phyloP scores from a whole-genome alignment of 1,284 basidiomycete species.

The Paramarasmius palmivorus region DNA sequence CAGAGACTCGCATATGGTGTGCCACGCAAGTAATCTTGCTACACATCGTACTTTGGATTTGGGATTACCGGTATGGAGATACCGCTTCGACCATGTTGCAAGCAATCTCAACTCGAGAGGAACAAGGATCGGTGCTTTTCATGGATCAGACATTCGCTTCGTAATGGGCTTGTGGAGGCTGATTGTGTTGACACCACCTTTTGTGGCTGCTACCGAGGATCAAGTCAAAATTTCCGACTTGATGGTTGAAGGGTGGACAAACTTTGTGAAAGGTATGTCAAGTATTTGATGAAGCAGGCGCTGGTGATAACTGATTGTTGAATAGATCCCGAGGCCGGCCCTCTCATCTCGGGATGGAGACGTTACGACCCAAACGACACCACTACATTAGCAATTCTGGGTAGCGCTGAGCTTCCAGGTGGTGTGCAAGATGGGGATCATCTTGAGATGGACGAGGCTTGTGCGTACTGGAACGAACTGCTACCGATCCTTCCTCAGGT shows the following conservation, averaged over 20 bases:
- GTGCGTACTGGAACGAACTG: conserved; percentile 31
- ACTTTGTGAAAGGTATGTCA: conserved; percentile 45
- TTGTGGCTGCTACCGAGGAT: conserved; percentile 34
- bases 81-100: conserved; percentile 44
- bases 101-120: conserved; percentile 41
- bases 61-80: conserved; percentile 43
- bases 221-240: conserved; percentile 38
- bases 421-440: conserved; percentile 30
- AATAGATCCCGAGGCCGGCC: conserved; percentile 27
- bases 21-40: conserved; percentile 41
- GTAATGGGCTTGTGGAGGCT: conserved; percentile 39
- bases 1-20: conserved; percentile 47
- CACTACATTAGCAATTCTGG: conserved; percentile 28
- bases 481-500: conserved; percentile 22
- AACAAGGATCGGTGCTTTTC: conserved; percentile 40
- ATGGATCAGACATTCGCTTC: conserved; percentile 42
- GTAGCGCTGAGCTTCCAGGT: conserved; percentile 13
- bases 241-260: conserved; percentile 48
- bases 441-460: conserved; percentile 24
- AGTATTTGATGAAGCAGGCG: no score
- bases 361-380: conserved; percentile 24
- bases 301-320: no score
- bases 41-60: conserved; percentile 34
- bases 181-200: conserved; percentile 30
- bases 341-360: conserved; percentile 28